Conservation (phyloP, 2,329 filamentous ascomycete genomes). For the Aureobasidium sp. region DNA sequence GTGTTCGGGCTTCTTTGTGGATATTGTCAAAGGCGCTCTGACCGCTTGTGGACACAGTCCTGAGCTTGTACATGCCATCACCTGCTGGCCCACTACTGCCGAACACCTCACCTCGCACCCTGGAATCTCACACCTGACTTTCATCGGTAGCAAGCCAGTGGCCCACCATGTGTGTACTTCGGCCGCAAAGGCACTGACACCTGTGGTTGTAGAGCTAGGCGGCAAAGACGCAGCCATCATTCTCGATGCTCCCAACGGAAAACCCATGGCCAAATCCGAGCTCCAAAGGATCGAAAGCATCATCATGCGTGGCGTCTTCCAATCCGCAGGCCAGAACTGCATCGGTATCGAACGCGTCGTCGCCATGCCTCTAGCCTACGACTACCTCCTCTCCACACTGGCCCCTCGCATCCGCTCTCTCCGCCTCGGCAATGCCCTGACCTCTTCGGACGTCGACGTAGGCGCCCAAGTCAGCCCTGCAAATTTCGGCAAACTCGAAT, state of each 20-base stretch:
- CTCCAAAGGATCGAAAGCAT: constrained; percentile 70
- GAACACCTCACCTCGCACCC: constrained; percentile 78
- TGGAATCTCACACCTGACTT: constrained; percentile 80
- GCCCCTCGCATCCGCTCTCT: constrained; percentile 67
- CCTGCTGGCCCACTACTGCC: constrained; percentile 82
- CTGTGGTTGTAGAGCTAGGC: constrained; percentile 83
- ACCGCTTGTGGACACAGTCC: constrained; percentile 75
- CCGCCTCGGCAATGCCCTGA: constrained; percentile 64
- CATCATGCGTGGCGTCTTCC: constrained; percentile 86
- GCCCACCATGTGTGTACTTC: constrained; percentile 82
- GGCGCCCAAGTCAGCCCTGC: constrained; percentile 82
- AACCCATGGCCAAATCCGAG: constrained; percentile 41
- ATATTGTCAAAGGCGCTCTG: constrained; percentile 71
- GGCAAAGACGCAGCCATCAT: constrained; percentile 92
- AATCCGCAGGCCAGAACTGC: constrained; percentile 94
- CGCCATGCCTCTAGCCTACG: constrained; percentile 68
- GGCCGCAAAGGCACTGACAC: constrained; percentile 78
- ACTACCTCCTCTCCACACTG: constrained; percentile 62
- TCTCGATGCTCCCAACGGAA: constrained; percentile 62
- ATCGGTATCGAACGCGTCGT: constrained; percentile 94
- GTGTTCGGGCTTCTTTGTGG: constrained; percentile 76
- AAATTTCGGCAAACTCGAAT: constrained; percentile 68
- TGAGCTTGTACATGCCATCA: constrained; percentile 73
- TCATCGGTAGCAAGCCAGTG: constrained; percentile 84
- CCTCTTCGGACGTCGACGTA: constrained; percentile 58